These are phyloP conservation scores for Eutrema japonicum DNA, from an alignment of 345 rosid species.

Conservation along the genomic window DNA sequence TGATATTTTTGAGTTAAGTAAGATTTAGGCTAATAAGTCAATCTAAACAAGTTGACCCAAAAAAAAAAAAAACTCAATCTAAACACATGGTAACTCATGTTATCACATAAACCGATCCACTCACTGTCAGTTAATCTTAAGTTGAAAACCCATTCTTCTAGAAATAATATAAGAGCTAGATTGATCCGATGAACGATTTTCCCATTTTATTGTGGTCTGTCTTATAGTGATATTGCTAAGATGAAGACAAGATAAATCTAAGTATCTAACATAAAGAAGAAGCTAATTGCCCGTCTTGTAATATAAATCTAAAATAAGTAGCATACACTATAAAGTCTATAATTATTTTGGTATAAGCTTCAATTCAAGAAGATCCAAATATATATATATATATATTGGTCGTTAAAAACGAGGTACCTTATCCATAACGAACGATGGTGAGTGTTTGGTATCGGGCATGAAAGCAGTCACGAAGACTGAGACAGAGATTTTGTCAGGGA, in stretches of 20 bases:
- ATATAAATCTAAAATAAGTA: background rate
- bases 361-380: background rate
- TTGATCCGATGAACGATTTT: background rate
- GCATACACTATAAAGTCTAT: background rate
- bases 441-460: constrained; percentile 43
- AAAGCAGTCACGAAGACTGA: constrained; percentile 38
- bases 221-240: background rate
- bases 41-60: no score
- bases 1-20: no score
- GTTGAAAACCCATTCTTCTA: background rate
- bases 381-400: no score
- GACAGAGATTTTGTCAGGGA: constrained; percentile 33
- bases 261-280: background rate
- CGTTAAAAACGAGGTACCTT: constrained; percentile 1
- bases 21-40: no score
- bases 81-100: no score
- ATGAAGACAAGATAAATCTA: background rate
- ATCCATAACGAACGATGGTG: constrained; percentile 24
- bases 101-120: background rate
- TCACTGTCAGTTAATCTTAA: background rate
- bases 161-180: background rate
- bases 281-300: background rate
- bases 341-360: background rate
- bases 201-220: background rate
- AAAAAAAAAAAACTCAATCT: no score